Percentiles rank a stretch among this genome's conserved stretches.
phyloP scores from a whole-genome alignment of 495 filamentous ascomycete genomes.

The Podospora pseudocomata region DNA sequence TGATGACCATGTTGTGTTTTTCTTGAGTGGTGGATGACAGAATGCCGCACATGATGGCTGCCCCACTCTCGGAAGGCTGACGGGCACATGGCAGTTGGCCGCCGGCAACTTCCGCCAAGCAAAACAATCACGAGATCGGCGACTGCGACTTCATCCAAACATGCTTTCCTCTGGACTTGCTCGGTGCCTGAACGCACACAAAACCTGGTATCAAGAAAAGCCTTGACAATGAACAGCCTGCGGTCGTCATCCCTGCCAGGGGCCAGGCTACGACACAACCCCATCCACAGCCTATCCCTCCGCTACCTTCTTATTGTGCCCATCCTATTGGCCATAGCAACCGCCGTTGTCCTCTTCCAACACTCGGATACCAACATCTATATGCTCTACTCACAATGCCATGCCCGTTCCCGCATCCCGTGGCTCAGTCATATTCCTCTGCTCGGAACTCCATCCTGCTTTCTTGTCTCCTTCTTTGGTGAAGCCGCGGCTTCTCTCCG shows the following conservation, averaged over 20 bases:
- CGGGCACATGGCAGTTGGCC: no score
- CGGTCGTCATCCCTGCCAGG: conserved; percentile 14
- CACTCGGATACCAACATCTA: conserved; percentile 38
- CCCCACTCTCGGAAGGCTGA: no score
- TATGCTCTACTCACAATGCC: conserved; percentile 43
- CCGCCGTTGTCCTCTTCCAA: conserved; percentile 27
- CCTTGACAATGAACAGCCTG: background rate
- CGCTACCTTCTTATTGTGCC: conserved; percentile 32
- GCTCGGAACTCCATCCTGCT: conserved; percentile 38
- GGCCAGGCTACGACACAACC: conserved; percentile 17
- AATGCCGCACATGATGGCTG: background rate
- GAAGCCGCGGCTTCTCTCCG: conserved; percentile 30
- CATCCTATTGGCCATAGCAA: conserved; percentile 31
- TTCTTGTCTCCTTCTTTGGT: conserved; percentile 39
- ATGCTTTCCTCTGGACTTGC: background rate
- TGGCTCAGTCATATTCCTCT: conserved; percentile 33
- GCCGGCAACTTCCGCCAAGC: background rate
- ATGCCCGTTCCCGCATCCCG: conserved; percentile 36
- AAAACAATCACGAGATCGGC: background rate
- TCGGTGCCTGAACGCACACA: no score
- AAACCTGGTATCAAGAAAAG: background rate
- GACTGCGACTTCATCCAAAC: background rate
- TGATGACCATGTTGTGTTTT: no score
- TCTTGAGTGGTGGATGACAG: no score
- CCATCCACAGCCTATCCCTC: conserved; percentile 28